These are phyloP conservation scores for Fusarium goolgardi DNA, from an alignment of 2,329 filamentous ascomycete genomes.

Conservation along the genomic window DNA sequence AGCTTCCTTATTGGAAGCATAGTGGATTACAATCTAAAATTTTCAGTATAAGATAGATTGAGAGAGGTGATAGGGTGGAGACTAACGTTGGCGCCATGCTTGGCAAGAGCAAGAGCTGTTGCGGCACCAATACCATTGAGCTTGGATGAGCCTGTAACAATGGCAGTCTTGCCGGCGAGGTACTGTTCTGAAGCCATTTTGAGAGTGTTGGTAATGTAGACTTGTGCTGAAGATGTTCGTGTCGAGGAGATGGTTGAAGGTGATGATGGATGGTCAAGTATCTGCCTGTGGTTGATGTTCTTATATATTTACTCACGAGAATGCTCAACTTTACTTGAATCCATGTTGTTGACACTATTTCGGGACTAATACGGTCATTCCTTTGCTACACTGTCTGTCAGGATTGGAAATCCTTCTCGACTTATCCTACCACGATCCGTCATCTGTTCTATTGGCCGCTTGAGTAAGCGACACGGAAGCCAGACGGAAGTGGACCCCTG, in stretches of 20 bases:
- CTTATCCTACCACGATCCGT: too few relatives aligned
- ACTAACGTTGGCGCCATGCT: slow-evolving; percentile 11
- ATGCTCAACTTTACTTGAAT: fast-evolving
- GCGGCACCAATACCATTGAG: slow-evolving; percentile 10
- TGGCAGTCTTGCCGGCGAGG: slow-evolving; percentile 43
- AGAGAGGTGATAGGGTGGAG: fast-evolving
- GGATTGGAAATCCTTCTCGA: background rate
- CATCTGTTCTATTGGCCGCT: background rate
- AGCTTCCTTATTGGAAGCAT: background rate
- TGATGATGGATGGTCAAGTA: background rate
- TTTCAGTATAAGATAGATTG: background rate
- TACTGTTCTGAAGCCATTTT: slow-evolving; percentile 38
- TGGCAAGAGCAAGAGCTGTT: slow-evolving; percentile 5
- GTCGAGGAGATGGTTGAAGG: background rate
- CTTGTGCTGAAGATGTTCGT: background rate
- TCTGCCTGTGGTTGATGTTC: background rate
- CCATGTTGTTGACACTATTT: background rate
- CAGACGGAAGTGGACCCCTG: background rate
- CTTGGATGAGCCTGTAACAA: slow-evolving; percentile 40
- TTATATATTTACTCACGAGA: background rate
- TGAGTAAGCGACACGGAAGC: background rate
- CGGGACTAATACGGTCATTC: fast-evolving
- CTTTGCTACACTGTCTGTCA: background rate
- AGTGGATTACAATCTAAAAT: background rate
- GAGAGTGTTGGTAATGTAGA: background rate